Base-by-base conservation (phyloP, 129 eudicot species). In the Lonicera japonica region DNA sequence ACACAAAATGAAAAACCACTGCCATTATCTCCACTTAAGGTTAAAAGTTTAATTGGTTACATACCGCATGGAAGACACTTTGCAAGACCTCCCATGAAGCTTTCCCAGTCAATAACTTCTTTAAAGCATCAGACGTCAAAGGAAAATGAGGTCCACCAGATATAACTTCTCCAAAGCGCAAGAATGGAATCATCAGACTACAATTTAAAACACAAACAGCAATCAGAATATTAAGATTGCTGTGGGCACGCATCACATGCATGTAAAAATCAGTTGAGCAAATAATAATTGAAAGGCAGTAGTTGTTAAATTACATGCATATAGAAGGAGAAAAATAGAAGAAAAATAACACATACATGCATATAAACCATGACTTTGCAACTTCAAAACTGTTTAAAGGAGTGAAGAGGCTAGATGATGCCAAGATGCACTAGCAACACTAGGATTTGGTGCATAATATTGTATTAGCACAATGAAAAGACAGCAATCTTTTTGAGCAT, bases 111-210 rank as follows among this genome's bases (percentile, higher is more conserved):
- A 92, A 78, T 13, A 92, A 85, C 77, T 87, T 80, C 91, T 82
- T 88, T 10, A 92, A 74, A 64, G 96, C 99, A 78, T 88, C 96
- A 57, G 96, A 60, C 50, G 83, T 92, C 69, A 92, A 72, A 54
- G 96, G 83, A 77, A 92, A 92, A 85, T 92, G 96, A 58, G 76
- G 85, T 59, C 96, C 99, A 57, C 99, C 96, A 47, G 82, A 70
- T 11, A 92, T 70, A 57, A 74, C 68, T 83, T 92, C 99, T 70
- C 99, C 99, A 76, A 92, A 74, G 15, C 99, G 99, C 59, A 92
- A 79, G 81, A 92, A 88, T 56, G 88, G 88, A 65, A 92, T 56
- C 69, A 92, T 70, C 89, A 92, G 76, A 75, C 99, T 92, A 63
- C 53, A 77, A 64, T 24, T 40, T 48, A 51, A 50, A 16, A 17